These are phyloP conservation scores for Larix kaempferi DNA, from an alignment of 75 land plant species.

Conservation along the genomic window DNA sequence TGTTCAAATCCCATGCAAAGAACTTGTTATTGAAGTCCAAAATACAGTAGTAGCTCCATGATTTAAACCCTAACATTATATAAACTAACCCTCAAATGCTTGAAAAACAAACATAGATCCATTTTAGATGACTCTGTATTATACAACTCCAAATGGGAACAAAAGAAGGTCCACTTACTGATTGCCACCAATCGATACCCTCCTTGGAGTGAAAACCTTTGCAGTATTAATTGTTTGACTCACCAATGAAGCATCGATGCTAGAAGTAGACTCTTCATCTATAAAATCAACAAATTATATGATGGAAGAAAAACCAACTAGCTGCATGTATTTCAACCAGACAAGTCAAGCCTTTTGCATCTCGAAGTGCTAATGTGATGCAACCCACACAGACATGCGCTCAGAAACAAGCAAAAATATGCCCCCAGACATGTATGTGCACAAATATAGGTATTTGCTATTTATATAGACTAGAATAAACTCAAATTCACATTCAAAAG, in stretches of 20 bases:
- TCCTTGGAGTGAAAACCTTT: constrained; percentile 46
- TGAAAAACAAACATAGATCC: neutral
- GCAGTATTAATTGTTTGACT: constrained; percentile 17
- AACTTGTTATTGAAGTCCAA: neutral
- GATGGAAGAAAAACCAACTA: neutral
- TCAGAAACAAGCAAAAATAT: neutral
- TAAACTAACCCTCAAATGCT: neutral
- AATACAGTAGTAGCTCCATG: neutral
- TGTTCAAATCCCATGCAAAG: constrained; percentile 17
- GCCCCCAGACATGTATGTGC: constrained; percentile 17
- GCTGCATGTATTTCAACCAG: no score
- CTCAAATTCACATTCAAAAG: neutral
- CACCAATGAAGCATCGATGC: neutral
- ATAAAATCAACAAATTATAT: constrained; percentile 5
- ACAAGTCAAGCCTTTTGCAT: no score
- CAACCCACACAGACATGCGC: neutral
- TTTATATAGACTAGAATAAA: neutral
- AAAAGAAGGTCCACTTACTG: constrained; percentile 53
- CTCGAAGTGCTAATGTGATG: no score
- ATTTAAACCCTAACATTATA: neutral
- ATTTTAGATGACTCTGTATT: neutral
- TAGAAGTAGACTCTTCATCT: neutral
- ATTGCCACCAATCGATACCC: constrained; percentile 69
- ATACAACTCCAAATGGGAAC: constrained; percentile 11
- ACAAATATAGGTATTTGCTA: neutral